Evolutionary conservation across 2,329 filamentous ascomycete species (phyloP), one percentile per base, ranked within the genome.

Genomic region (Penicillium brevicompactum): DNA sequence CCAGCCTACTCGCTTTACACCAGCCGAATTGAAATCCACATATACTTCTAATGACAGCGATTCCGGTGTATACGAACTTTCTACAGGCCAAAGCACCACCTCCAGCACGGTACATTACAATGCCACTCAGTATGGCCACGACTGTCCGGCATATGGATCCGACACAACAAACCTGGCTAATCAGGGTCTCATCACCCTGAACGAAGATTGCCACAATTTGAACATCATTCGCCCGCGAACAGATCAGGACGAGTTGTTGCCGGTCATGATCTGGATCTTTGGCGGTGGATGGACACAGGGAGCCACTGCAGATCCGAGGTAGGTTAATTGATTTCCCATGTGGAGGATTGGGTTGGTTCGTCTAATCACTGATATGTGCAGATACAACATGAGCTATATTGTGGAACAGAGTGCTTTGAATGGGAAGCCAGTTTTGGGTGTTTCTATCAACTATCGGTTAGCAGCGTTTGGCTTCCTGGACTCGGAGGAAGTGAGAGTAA

Each of bases 341-440:
- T 14, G 11, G 32, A 34, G 18, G 18, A 34, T 34, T 34, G 14
- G 4, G 32, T 34, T 34, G 32, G 10, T 11, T 14, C 14, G 11
- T 11, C 18, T 18, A 18, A 16, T 41, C 30, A n/a, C 24, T 31
- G 14, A 30, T 7, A 5, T 32, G 13, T 22, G 14, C 34, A 70
- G 68, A 46, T 70, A 70, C 9, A 70, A 70, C n/a, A 65, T 70
- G 67, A 70, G 65, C 16, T 70, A 70, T 48, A 60, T 70, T 6
- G 55, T 69, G 9, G 61, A 59, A 16, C 67, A 70, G 46, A 66
- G 67, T 5, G 65, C 60, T 6, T 41, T 67, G 30, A 68, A 65
- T 41, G 62, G 51, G 5, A 69, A 68, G 21, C 66, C 68, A 1
- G 64, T 70, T 6, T n/a, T 70, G 11, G 67, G 68, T 1, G 64